Base-by-base conservation (phyloP, 441 rosid genomes). In the Monsonia emarginata region DNA sequence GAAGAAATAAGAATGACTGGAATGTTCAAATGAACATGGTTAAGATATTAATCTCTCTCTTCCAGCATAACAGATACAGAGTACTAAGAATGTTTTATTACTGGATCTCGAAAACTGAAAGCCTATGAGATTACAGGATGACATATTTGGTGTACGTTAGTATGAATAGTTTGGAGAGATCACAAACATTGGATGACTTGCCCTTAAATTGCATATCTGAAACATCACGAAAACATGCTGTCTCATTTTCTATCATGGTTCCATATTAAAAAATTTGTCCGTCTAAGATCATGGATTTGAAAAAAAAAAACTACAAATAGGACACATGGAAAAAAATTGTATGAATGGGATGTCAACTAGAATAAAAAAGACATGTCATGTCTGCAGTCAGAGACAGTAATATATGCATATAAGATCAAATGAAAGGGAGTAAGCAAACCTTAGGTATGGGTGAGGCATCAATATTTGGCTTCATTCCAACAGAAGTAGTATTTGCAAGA, bases 401-500 rank as follows among this genome's bases (percentile, higher is more conserved):
- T n/a, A n/a, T n/a, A n/a, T n/a, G n/a, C 42, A 36, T 7, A 8
- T 36, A 11, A 1, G 42, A 6, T n/a, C 42, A 36, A 36, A 50
- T n/a, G 57, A 50, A 21, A 18, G 25, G 7, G 57, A 19, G 30
- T 62, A 65, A 60, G 68, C 63, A 64, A 67, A 85, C 90, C 88
- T 84, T 85, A 42, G 86, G 69, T 57, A 85, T 54, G 16, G 94
- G 94, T 36, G 94, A 82, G 66, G 80, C 86, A 6, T 81, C 80
- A 16, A 74, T 65, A 60, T 84, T 84, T 65, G 94, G 94, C 63
- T 82, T 86, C 94, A 87, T 87, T 54, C 94, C 94, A 59, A 85
- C 78, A 13, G 90, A 85, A 25, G 94, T 87, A 24, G 90, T 78
- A 74, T 87, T 85, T 6, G 86, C 90, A 58, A 87, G 75, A 75